Conservation (phyloP, 2,329 filamentous ascomycete species). For the Balansia obtecta region DNA sequence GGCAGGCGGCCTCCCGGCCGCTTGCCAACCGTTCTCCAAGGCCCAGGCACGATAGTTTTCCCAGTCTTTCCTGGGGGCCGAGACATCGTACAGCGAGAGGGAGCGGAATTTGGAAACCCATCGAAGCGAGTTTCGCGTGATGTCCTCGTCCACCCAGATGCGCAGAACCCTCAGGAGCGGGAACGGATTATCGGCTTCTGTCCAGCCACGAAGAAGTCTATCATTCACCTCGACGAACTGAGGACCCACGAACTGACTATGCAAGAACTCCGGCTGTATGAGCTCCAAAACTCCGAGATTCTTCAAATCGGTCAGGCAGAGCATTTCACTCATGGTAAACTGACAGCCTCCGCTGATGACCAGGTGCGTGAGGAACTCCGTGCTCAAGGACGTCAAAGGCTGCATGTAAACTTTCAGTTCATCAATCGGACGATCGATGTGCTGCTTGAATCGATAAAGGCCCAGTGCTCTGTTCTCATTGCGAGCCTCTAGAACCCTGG, state of each 20-base stretch:
- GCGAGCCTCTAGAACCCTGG: slow-evolving; percentile 19
- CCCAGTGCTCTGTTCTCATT: slow-evolving; percentile 22
- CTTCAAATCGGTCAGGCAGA: slow-evolving; percentile 27
- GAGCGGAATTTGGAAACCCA: slow-evolving; percentile 30
- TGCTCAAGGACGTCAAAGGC: slow-evolving; percentile 23
- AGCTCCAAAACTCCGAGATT: slow-evolving; percentile 38
- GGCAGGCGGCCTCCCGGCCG: slow-evolving; percentile 13
- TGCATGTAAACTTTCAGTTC: slow-evolving; percentile 23
- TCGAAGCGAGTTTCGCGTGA: slow-evolving; percentile 26
- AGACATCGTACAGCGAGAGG: slow-evolving; percentile 32
- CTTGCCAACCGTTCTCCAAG: slow-evolving; percentile 21
- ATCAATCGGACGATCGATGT: slow-evolving; percentile 24
- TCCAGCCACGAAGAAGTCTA: slow-evolving; percentile 33
- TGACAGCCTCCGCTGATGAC: slow-evolving; percentile 24
- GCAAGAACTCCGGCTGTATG: slow-evolving; percentile 28
- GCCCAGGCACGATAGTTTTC: slow-evolving; percentile 12
- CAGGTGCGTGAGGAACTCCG: slow-evolving; percentile 29
- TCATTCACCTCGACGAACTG: slow-evolving; percentile 29
- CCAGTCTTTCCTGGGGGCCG: slow-evolving; percentile 25
- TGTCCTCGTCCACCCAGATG: slow-evolving; percentile 29
- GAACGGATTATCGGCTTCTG: slow-evolving; percentile 27
- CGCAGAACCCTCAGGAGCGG: slow-evolving; percentile 33
- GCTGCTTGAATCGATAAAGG: slow-evolving; percentile 26
- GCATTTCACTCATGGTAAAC: slow-evolving; percentile 26
- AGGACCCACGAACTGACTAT: too few species aligned